phyloP scores from a whole-genome alignment of 805 yeast species.

The Schizosaccharomyces lindneri region DNA sequence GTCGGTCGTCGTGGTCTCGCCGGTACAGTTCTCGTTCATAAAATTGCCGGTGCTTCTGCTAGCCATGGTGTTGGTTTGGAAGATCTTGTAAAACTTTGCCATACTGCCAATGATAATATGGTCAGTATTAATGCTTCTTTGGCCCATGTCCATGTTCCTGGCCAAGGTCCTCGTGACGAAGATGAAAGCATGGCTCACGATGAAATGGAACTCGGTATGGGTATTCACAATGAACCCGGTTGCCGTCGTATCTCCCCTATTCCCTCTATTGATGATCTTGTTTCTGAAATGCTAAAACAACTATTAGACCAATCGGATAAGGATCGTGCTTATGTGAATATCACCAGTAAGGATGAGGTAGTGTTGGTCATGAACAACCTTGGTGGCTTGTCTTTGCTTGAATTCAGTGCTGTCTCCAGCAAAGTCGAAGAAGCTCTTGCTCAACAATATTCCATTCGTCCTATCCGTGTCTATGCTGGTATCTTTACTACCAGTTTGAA shows the following conservation, averaged over 20 bases:
- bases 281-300: conserved; percentile 32
- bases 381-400: conserved; percentile 73
- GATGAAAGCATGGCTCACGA: conserved; percentile 27
- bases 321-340: conserved; percentile 63
- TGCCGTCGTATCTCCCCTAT: conserved; percentile 36
- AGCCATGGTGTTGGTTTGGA: conserved; percentile 21
- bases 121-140: conserved; percentile 78
- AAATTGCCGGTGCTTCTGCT: conserved; percentile 54
- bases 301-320: conserved; percentile 36
- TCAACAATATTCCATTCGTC: conserved; percentile 27
- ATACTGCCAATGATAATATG: conserved; percentile 31
- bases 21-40: conserved; percentile 72
- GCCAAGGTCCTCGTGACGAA: conserved; percentile 20
- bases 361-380: conserved; percentile 57
- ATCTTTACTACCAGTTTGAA: conserved; percentile 72
- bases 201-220: conserved; percentile 80
- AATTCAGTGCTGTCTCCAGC: conserved; percentile 45
- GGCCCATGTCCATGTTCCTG: conserved; percentile 79
- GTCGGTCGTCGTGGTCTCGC: conserved; percentile 91
- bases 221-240: conserved; percentile 91
- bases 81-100: conserved; percentile 34
- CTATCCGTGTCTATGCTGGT: conserved; percentile 47
- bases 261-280: conserved; percentile 42
- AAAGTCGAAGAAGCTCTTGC: conserved; percentile 30
- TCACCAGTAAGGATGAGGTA: conserved; percentile 34